Base-by-base conservation (phyloP, 148 eudicot genomes). In the Vaccinium corymbosum region DNA sequence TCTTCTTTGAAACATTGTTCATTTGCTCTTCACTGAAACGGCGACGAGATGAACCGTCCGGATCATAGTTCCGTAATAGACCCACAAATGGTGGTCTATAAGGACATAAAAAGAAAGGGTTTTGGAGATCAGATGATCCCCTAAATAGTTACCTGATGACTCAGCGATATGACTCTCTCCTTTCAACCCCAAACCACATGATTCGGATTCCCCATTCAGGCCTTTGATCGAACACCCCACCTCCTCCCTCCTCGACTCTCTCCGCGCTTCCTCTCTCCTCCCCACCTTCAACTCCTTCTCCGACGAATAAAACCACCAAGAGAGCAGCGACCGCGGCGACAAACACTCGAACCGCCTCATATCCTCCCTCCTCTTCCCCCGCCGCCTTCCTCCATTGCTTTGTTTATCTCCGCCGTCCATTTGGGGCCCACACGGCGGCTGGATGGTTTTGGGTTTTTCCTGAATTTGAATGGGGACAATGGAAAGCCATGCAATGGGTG, bases 261-360 rank as follows among this genome's bases (percentile, higher is more conserved):
- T 81, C 78, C 53, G 52, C 32, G 25, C 62, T 19, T 52, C 29
- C 82, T 68, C 82, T 19, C 66, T 77, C 73, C 22, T 48, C 72
- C 20, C 35, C 2, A 78, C 77, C 82, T 81, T 76, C 42, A 86
- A 83, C 73, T 81, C 81, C 55, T 38, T 83, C 38, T 66, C 82
- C 20, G 84, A 74, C 3, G 68, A 74, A n/a, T n/a, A n/a, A 5
- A 85, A 77, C 74, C 89, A 71, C 1, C 90, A 84, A 8, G 61
- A 84, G 35, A 90, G 81, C 20, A 85, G 83, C 59, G 79, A 70
- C 19, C 88, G 83, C 42, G 92, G 92, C 49, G 90, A 85, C 35
- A 86, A 84, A 61, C 90, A 88, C 51, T 79, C 81, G 22, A 50
- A 62, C 6, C 72, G 79, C 56, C 49, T 38, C 35, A 3, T 0